phyloP scores from a whole-genome alignment of 2,329 filamentous ascomycete genomes.

The Fusarium sp. region DNA sequence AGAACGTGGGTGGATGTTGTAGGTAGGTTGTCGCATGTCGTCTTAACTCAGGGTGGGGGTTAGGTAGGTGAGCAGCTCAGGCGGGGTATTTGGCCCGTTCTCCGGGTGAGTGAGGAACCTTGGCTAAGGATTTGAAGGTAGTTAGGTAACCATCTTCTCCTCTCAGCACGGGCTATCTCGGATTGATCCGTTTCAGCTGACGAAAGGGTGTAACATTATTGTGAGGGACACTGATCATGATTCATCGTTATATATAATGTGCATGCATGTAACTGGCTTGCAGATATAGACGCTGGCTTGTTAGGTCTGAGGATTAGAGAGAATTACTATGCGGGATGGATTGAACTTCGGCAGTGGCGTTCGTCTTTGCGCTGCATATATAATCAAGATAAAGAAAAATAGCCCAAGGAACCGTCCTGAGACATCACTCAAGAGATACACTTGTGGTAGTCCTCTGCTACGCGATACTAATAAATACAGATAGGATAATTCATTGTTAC shows the following conservation, averaged over 20 bases:
- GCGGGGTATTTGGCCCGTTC: slow-evolving; percentile 8
- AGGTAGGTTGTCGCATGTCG: slow-evolving; percentile 27
- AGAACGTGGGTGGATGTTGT: slow-evolving; percentile 6
- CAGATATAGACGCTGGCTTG: background rate
- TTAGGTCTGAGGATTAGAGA: background rate
- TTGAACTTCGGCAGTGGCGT: background rate
- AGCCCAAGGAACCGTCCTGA: background rate
- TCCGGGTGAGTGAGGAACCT: background rate
- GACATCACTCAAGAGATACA: background rate
- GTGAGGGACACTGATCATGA: background rate
- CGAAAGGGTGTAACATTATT: background rate
- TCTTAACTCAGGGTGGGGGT: slow-evolving; percentile 10
- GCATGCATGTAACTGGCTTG: background rate
- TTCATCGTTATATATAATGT: background rate
- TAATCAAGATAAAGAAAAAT: background rate
- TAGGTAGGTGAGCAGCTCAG: background rate
- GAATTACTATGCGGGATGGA: background rate
- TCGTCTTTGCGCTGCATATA: background rate
- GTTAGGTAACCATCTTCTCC: background rate
- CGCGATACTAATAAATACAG: background rate
- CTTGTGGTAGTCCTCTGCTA: background rate
- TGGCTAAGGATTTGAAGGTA: background rate
- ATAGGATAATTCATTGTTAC: background rate
- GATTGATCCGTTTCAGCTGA: background rate
- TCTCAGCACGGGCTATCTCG: background rate